Conservation (phyloP, 192 early-diverging fungal species). For the Entrophospora sp. region DNA sequence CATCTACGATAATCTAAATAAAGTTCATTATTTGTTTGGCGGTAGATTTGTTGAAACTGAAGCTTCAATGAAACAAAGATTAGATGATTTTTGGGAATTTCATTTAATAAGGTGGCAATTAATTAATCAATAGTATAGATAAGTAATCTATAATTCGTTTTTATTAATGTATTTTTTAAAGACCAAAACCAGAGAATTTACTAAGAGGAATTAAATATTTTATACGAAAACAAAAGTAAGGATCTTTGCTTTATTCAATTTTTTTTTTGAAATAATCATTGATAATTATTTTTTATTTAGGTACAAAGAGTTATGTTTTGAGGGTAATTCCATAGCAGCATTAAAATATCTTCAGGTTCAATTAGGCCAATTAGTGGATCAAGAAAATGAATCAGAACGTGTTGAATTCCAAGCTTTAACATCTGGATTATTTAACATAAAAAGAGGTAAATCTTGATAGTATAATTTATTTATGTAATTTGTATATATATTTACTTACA, state of each 20-base stretch:
- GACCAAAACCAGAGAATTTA: constrained; percentile 4
- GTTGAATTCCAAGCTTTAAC: constrained; percentile 25
- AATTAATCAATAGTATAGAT: not conserved
- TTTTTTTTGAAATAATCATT: not conserved
- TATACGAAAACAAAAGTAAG: constrained; percentile 14
- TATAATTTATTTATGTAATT: not conserved
- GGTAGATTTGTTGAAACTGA: constrained; percentile 77
- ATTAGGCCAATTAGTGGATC: constrained; percentile 65
- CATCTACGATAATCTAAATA: constrained; percentile 66
- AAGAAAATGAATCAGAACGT: constrained; percentile 35
- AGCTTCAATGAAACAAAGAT: constrained; percentile 44
- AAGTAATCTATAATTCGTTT: not conserved
- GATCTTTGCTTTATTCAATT: not conserved
- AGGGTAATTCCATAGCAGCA: constrained; percentile 41
- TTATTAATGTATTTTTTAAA: constrained; percentile 1
- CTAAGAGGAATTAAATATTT: constrained; percentile 1
- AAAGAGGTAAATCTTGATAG: not conserved
- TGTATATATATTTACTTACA: not conserved
- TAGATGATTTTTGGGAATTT: constrained; percentile 83
- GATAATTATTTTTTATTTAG: not conserved
- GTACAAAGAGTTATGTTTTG: constrained; percentile 7
- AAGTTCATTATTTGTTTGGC: constrained; percentile 85
- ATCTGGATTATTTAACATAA: not conserved
- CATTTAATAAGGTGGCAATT: constrained; percentile 60
- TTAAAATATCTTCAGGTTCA: constrained; percentile 71